Base-by-base conservation (phyloP, 169 alveolate species). In the Theileria luwenshuni region DNA sequence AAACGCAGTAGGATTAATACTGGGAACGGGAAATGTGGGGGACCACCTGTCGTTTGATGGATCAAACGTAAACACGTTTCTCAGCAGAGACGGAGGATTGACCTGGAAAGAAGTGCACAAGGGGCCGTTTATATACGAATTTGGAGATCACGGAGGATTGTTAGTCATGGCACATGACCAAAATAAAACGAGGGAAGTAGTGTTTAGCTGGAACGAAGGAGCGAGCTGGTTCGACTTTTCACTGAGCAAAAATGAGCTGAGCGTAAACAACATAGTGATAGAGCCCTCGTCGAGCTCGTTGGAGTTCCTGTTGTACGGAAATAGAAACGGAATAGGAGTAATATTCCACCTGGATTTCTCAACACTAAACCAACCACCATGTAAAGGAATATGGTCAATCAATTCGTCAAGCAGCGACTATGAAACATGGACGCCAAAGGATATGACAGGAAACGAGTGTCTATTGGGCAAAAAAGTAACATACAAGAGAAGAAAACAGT, bases 61-160 rank as follows among this genome's bases (percentile, higher is more conserved):
- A 30, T 94, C 91, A 32, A 95, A 95, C 79, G 94, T 95, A 1
- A 95, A 96, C 86, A 96, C 99, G 33, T 98, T 94, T 87, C 76
- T 98, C 54, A 93, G 98, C 38, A 86, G 99, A 58, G 99, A 98
- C 83, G 99, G 99, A 0, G 99, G 99, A 0, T 94, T 94, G 17
- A 94, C 98, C 10, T 98, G 99, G 99, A 68, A 77, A 28, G 99
- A 98, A 84, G 97, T 98, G 0, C 98, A 91, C 83, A 96, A 96
- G 86, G 99, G 99, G 17, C 97, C 99, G 27, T 94, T 91, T 85
- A 96, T 97, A 63, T 97, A 96, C 86, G 99, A 98, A 86, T 93
- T 95, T 25, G 99, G 99, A 5, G 99, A 98, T 74, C 98, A 96
- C 85, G 99, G 99, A n/a, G 99, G 99, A 3, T 86, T 98, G 25